Conservation (phyloP, 1,139 yeast species). For the Lodderomyces margitis region DNA sequence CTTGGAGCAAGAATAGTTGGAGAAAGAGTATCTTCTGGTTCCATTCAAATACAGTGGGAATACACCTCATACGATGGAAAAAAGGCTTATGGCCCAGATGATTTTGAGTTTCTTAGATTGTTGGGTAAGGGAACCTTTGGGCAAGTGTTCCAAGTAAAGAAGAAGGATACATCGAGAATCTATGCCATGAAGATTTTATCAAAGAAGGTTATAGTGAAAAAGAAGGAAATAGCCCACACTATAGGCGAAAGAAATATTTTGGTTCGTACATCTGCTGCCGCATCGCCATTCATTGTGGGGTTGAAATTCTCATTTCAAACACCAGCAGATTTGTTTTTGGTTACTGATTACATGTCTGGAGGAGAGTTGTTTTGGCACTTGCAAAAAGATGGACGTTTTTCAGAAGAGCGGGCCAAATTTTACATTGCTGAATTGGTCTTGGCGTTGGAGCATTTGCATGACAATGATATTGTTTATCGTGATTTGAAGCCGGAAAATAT, state of each 20-base stretch:
- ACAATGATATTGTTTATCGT: constrained; percentile 89
- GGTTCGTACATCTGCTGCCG: constrained; percentile 81
- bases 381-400: constrained; percentile 91
- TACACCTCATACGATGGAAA: constrained; percentile 67
- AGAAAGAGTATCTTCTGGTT: constrained; percentile 68
- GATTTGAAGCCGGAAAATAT: constrained; percentile 95
- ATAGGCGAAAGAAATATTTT: constrained; percentile 94
- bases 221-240: constrained; percentile 96
- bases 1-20: constrained; percentile 73
- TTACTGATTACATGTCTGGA: constrained; percentile 97
- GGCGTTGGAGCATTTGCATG: constrained; percentile 89
- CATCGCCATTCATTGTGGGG: constrained; percentile 89
- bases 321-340: constrained; percentile 84
- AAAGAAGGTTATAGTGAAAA: constrained; percentile 90
- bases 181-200: constrained; percentile 97
- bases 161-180: constrained; percentile 81
- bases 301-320: constrained; percentile 95
- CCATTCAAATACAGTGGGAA: constrained; percentile 70
- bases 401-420: constrained; percentile 91
- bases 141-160: constrained; percentile 92
- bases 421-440: constrained; percentile 92
- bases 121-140: constrained; percentile 98
- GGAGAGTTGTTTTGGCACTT: constrained; percentile 98
- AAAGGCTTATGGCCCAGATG: constrained; percentile 86
- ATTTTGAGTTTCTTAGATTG: constrained; percentile 84